A percentile compares a stretch with the other conserved stretches of the same genome.
These are phyloP conservation scores for Chalciporus pseudorubinellus DNA, from an alignment of 768 basidiomycete species.

Conservation along the genomic window DNA sequence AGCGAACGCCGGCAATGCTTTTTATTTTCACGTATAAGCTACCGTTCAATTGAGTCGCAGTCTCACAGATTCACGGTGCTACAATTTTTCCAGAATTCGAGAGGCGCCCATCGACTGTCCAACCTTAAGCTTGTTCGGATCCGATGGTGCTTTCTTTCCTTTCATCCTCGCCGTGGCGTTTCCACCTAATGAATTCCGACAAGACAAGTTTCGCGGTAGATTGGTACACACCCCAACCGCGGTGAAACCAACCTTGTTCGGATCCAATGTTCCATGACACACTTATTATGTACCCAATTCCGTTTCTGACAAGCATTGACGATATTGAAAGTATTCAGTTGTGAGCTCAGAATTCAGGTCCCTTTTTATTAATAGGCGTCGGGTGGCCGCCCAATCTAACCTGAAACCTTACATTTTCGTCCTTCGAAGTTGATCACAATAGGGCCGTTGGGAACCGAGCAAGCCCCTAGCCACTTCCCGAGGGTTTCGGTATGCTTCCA, in stretches of 20 bases:
- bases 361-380: no score
- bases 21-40: neutral
- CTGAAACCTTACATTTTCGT: neutral
- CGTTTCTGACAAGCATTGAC: no score
- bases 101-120: no score
- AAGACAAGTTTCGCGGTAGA: constrained; percentile 31
- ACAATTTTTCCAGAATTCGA: no score
- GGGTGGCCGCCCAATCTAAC: no score
- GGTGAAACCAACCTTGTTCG: neutral
- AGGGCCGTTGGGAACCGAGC: neutral
- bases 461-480: neutral
- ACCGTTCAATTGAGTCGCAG: no score
- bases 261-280: neutral
- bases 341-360: no score
- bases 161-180: neutral
- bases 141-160: no score
- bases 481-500: constrained; percentile 7
- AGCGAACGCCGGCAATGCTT: neutral
- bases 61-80: no score
- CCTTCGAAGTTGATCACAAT: neutral
- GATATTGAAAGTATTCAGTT: no score
- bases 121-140: no score
- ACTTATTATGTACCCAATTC: no score
- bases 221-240: constrained; percentile 30
- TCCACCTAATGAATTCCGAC: constrained; percentile 30